These are phyloP conservation scores for Tricholoma matsutake DNA, from an alignment of 768 basidiomycete species.

Conservation along the genomic window DNA sequence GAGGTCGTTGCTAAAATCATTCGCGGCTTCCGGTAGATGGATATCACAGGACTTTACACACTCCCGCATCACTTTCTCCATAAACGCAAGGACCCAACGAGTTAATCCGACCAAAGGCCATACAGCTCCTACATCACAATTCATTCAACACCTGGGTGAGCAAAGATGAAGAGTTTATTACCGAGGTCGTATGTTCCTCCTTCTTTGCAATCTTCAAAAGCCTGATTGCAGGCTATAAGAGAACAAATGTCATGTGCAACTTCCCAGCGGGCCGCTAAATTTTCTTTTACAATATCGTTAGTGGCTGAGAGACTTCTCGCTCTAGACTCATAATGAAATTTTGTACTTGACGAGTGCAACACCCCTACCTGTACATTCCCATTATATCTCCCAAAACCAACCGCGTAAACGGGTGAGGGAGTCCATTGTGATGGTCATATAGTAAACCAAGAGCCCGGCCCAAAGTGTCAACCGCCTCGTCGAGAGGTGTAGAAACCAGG, in stretches of 20 bases:
- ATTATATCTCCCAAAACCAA: slow-evolving; percentile 41
- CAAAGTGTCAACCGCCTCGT: slow-evolving; percentile 46
- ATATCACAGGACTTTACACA: slow-evolving; percentile 38
- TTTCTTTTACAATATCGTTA: slow-evolving; percentile 35
- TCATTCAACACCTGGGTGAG: background rate
- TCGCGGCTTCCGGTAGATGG: background rate
- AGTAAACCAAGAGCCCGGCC: slow-evolving; percentile 44
- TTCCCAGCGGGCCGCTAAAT: slow-evolving; percentile 48
- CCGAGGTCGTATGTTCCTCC: slow-evolving; percentile 62
- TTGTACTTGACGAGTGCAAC: background rate
- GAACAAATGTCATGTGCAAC: slow-evolving; percentile 69
- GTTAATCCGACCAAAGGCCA: slow-evolving; percentile 71
- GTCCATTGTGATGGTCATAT: slow-evolving; percentile 40
- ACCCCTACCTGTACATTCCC: slow-evolving; percentile 50
- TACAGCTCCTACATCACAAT: slow-evolving; percentile 48
- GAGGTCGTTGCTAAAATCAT: background rate
- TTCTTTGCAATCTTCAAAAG: slow-evolving; percentile 67
- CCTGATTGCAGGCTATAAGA: slow-evolving; percentile 52
- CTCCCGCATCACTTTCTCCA: slow-evolving; percentile 59
- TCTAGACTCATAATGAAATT: slow-evolving; percentile 2
- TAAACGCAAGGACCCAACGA: slow-evolving; percentile 57
- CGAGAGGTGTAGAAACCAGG: slow-evolving; percentile 34
- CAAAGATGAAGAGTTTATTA: slow-evolving; percentile 18
- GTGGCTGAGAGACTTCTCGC: slow-evolving; percentile 11
- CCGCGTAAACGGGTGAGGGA: slow-evolving; percentile 37